Base-by-base conservation (phyloP, 768 basidiomycete genomes). In the Lepiota brunneoincarnata region DNA sequence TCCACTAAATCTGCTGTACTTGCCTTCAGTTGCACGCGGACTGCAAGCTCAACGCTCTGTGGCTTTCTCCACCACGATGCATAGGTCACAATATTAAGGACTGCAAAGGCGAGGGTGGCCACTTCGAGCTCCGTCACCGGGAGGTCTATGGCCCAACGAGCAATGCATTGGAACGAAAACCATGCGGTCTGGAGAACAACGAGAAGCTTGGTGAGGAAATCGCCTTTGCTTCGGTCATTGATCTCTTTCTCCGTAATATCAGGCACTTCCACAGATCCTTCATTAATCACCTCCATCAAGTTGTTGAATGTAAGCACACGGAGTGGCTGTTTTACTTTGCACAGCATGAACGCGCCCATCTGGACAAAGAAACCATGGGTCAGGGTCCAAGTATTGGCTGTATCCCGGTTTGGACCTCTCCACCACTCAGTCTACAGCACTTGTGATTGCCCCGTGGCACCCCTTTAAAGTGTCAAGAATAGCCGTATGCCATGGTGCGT, bases 191-290 rank as follows among this genome's bases (percentile, higher is more conserved):
- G 68, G 10, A 58, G 15, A n/a, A 63, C 9, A 10, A 63, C 57
- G 14, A 69, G 28, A 2, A 48, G 31, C 31, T 68, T 69, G 6
- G 62, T 43, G 10, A 69, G 54, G 15, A 49, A 52, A 26, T 67
- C 61, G 0, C 57, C 63, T 48, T 67, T 67, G 60, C 64, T 67
- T 20, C 58, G 58, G 61, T 67, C 60, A 17, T 51, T 41, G 42
- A 69, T 67, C 7, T 59, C 46, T 31, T 49, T 40, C n/a, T 55
- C 35, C 4, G 55, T 37, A 26, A 62, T 38, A 5, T 24, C 26
- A 10, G 53, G 49, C 18, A 48, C 45, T 9, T 48, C 23, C 17
- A 54, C 54, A 23, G 39, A 20, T 26, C 36, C 48, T 21, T 15
- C 23, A 1, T 24, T 24, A n/a, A 21, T 1, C 14, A 46, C 18